Percentiles rank a stretch among this genome's conserved stretches.
These are phyloP conservation scores for Fremontodendron californicum DNA, from an alignment of 345 rosid species.

Conservation along the genomic window DNA sequence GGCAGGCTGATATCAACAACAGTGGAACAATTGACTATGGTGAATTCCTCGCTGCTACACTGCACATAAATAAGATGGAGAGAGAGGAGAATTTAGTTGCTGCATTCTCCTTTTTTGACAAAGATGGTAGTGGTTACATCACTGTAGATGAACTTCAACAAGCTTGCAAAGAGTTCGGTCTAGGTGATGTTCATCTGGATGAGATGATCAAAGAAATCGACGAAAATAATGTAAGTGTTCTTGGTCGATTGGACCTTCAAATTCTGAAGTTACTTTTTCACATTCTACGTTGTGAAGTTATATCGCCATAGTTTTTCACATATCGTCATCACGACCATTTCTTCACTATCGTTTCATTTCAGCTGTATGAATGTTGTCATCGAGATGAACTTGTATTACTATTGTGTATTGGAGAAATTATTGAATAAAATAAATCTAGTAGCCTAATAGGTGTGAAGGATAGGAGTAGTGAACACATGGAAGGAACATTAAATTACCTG, in stretches of 20 bases:
- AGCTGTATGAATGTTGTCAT: neutral
- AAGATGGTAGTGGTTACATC: constrained; percentile 88
- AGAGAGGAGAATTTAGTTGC: constrained; percentile 83
- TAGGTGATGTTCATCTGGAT: constrained; percentile 70
- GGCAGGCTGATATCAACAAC: constrained; percentile 92
- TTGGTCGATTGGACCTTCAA: neutral
- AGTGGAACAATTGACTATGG: constrained; percentile 89
- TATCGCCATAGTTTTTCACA: neutral
- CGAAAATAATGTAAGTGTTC: constrained; percentile 74
- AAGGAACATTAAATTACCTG: no score
- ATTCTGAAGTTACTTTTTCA: neutral
- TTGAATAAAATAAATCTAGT: no score
- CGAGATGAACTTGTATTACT: neutral
- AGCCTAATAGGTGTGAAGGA: no score
- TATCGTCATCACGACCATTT: neutral
- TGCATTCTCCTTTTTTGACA: constrained; percentile 87
- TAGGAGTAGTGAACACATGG: no score
- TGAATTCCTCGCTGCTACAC: constrained; percentile 90
- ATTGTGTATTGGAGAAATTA: no score
- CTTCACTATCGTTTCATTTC: neutral
- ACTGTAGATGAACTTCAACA: constrained; percentile 91
- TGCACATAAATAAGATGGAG: constrained; percentile 88
- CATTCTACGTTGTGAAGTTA: neutral
- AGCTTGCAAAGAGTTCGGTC: constrained; percentile 91
- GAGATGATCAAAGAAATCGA: constrained; percentile 87